Evolutionary conservation across 371 early-diverging fungal species (phyloP), one percentile per base, ranked within the genome.

Genomic region (Blakeslea trispora): DNA sequence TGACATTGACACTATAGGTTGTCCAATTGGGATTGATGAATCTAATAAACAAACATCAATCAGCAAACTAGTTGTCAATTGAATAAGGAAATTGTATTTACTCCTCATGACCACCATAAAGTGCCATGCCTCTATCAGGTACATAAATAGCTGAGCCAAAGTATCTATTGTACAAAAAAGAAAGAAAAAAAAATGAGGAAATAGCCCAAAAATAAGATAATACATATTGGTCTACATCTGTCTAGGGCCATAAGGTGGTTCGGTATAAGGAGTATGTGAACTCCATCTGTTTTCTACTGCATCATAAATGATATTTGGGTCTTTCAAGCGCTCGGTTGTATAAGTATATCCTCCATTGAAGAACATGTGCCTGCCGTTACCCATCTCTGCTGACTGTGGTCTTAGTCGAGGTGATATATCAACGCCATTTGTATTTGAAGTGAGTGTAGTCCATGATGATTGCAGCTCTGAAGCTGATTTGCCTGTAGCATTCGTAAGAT

Each of bases 161-260:
- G n/a, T 52, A 52, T 42, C 53, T 52, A 43, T 6, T 10, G 32
- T 5, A 32, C 10, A 32, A 5, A 32, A 5, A 32, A 32, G 5
- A n/a, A n/a, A n/a, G n/a, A n/a, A n/a, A n/a, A 32, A 32, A 32
- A 6, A 10, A 32, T 6, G 10, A 6, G 32, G 5, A 32, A 5
- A 10, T 10, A 6, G 5, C 10, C 10, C 5, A 32, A 32, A 6
- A 32, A 10, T 32, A 32, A 10, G 5, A 32, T 10, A 32, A 32
- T 10, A 6, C 32, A 5, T 10, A 32, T 32, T 24, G 24, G 3
- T 9, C 5, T 41, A 50, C 51, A 50, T 50, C 24, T 50, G 51
- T 50, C 51, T 50, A 3, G 14, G n/a, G n/a, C 51, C 51, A 14
- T 50, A 50, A 24, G 51, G 51, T 15, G 22, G 14, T n/a, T 50